These are phyloP conservation scores for Mortierella alpina DNA, from an alignment of 192 early-diverging fungal species.

Conservation along the genomic window DNA sequence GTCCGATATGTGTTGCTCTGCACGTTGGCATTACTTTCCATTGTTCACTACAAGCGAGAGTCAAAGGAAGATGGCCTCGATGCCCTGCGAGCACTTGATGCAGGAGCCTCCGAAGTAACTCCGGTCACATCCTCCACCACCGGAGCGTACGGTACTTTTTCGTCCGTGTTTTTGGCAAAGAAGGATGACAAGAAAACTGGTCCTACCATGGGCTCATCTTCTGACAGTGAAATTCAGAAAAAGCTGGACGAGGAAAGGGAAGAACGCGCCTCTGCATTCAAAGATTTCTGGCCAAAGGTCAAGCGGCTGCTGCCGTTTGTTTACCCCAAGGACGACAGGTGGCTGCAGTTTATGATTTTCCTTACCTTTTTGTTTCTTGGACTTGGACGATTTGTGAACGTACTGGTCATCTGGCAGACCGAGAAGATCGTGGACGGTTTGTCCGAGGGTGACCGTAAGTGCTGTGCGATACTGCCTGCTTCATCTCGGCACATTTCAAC, in stretches of 20 bases:
- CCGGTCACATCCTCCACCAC: conserved; percentile 17
- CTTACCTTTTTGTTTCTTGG: conserved; percentile 75
- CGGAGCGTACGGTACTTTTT: conserved; percentile 44
- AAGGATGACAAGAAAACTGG: neutral
- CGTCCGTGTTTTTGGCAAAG: conserved; percentile 1
- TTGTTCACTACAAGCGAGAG: conserved; percentile 42
- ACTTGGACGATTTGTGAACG: conserved; percentile 78
- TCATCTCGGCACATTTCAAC: neutral
- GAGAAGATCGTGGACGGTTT: conserved; percentile 84
- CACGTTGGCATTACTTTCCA: conserved; percentile 43
- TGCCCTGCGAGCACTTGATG: conserved; percentile 29
- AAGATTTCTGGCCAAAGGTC: conserved; percentile 65
- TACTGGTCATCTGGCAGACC: conserved; percentile 87
- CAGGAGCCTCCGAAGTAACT: conserved; percentile 13
- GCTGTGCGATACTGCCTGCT: no score
- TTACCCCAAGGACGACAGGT: conserved; percentile 75
- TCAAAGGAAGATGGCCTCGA: conserved; percentile 28
- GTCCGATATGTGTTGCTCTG: conserved; percentile 57
- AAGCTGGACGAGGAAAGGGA: conserved; percentile 20
- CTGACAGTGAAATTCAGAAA: conserved; percentile 29
- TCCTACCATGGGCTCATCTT: conserved; percentile 18
- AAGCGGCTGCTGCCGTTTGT: conserved; percentile 82
- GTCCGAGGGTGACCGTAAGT: conserved; percentile 28
- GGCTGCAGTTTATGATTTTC: conserved; percentile 76
- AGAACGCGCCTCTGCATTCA: conserved; percentile 51